Percentiles rank a stretch among this genome's conserved stretches.
phyloP scores from a whole-genome alignment of 2,329 filamentous ascomycete genomes.

The Fusarium incarnatum region DNA sequence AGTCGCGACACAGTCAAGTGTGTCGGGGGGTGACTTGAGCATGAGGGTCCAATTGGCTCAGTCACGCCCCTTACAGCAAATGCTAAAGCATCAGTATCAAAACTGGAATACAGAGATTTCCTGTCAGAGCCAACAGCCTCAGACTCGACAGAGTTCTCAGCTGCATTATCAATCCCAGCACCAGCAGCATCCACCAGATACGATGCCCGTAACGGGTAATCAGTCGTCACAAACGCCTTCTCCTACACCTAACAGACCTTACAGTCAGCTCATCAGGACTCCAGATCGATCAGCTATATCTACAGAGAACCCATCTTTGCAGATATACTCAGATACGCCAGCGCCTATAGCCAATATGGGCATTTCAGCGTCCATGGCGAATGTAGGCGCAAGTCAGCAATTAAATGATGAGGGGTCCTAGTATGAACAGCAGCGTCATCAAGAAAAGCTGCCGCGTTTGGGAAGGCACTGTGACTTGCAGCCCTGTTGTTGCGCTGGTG shows the following conservation, averaged over 20 bases:
- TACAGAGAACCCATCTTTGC: slow-evolving; percentile 30
- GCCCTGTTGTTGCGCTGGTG: not conserved
- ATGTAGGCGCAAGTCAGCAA: slow-evolving; percentile 31
- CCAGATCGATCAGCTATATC: slow-evolving; percentile 22
- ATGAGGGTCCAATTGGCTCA: slow-evolving; percentile 23
- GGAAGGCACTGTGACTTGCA: slow-evolving; percentile 39
- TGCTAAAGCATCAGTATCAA: slow-evolving; percentile 20
- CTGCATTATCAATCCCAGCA: slow-evolving; percentile 17
- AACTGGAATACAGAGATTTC: not conserved
- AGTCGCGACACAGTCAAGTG: slow-evolving; percentile 11
- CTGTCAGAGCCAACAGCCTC: slow-evolving; percentile 19
- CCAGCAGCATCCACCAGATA: slow-evolving; percentile 20
- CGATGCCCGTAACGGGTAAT: slow-evolving; percentile 6
- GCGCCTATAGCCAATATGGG: not conserved
- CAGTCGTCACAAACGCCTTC: slow-evolving; percentile 9
- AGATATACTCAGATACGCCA: slow-evolving; percentile 18
- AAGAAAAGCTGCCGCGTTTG: slow-evolving; percentile 23
- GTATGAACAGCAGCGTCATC: slow-evolving; percentile 41
- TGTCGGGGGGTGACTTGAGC: not conserved
- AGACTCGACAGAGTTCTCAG: slow-evolving; percentile 11
- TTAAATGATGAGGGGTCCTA: slow-evolving; percentile 41
- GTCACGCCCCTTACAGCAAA: slow-evolving; percentile 19
- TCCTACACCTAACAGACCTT: slow-evolving; percentile 1
- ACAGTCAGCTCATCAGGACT: slow-evolving; percentile 1
- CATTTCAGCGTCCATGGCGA: slow-evolving; percentile 8